These are phyloP conservation scores for Eucalyptus camaldulensis DNA, from an alignment of 345 rosid species.

Conservation along the genomic window DNA sequence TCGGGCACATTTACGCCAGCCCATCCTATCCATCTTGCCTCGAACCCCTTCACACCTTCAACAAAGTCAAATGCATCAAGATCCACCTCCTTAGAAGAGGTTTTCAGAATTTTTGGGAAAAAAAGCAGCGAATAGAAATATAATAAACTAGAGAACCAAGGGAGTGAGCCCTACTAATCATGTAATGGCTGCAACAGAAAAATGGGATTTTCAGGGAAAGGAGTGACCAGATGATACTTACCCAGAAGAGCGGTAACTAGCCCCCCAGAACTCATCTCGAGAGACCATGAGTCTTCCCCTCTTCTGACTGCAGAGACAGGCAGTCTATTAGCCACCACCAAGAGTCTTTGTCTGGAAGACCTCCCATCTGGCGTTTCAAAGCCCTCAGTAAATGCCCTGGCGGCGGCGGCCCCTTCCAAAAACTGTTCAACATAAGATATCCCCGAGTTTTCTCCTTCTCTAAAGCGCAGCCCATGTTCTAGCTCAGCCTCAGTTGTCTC, in stretches of 20 bases:
- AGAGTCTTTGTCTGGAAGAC: conserved; percentile 71
- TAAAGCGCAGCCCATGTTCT: conserved; percentile 35
- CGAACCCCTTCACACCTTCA: conserved; percentile 94
- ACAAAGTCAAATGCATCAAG: conserved; percentile 16
- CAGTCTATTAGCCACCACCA: conserved; percentile 96
- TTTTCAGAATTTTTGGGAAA: background rate
- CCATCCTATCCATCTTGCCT: conserved; percentile 99
- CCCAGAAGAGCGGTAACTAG: conserved; percentile 94
- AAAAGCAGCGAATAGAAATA: background rate
- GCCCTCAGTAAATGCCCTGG: conserved; percentile 27
- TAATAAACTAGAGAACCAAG: background rate
- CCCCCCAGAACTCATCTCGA: conserved; percentile 98
- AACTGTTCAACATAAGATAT: conserved; percentile 40
- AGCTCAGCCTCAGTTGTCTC: conserved; percentile 38
- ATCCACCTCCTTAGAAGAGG: background rate
- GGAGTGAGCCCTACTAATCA: background rate
- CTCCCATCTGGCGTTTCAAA: conserved; percentile 53
- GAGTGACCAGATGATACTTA: conserved; percentile 1
- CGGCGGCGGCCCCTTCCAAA: conserved; percentile 58
- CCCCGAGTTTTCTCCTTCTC: conserved; percentile 43
- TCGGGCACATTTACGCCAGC: conserved; percentile 99
- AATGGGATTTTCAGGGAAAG: background rate
- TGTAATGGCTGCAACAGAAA: background rate
- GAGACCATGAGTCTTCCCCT: conserved; percentile 92
- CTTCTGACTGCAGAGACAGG: conserved; percentile 96